Conservation (phyloP, 1,284 basidiomycete genomes). For the Leccinum ponderosum region DNA sequence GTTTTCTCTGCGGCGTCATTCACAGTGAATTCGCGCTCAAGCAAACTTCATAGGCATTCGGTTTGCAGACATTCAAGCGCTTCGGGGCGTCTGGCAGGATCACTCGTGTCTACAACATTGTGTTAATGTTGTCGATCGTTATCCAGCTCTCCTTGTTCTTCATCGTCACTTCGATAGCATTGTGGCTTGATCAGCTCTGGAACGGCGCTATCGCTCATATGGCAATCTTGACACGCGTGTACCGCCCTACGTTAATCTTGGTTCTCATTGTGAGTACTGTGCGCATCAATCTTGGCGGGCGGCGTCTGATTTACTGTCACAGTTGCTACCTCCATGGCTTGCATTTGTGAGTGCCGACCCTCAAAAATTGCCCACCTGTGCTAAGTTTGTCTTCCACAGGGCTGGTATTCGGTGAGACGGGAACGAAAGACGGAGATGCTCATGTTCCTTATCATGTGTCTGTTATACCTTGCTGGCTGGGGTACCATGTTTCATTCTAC, state of each 20-base stretch:
- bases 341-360: conserved; percentile 42
- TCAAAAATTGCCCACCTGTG: not conserved
- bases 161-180: conserved; percentile 62
- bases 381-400: conserved; percentile 40
- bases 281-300: not conserved
- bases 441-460: conserved; percentile 60
- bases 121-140: conserved; percentile 67
- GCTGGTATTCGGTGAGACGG: conserved; percentile 72
- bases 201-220: conserved; percentile 61
- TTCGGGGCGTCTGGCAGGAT: conserved; percentile 75
- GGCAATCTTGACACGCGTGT: conserved; percentile 43
- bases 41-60: conserved; percentile 52
- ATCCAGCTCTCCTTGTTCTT: conserved; percentile 79
- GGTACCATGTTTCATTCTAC: conserved; percentile 68
- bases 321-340: conserved; percentile 73
- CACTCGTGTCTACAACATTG: conserved; percentile 71
- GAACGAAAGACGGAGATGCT: conserved; percentile 62
- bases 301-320: conserved; percentile 12
- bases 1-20: not conserved
- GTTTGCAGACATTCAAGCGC: conserved; percentile 84
- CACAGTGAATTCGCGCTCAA: not conserved
- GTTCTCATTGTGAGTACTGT: conserved; percentile 54
- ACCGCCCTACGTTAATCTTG: conserved; percentile 56
- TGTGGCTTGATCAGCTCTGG: conserved; percentile 78
- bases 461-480: conserved; percentile 65